A percentile compares a stretch with the other conserved stretches of the same genome.
Conservation (phyloP, 345 rosid genomes). For the Noccaea bulbosa region DNA sequence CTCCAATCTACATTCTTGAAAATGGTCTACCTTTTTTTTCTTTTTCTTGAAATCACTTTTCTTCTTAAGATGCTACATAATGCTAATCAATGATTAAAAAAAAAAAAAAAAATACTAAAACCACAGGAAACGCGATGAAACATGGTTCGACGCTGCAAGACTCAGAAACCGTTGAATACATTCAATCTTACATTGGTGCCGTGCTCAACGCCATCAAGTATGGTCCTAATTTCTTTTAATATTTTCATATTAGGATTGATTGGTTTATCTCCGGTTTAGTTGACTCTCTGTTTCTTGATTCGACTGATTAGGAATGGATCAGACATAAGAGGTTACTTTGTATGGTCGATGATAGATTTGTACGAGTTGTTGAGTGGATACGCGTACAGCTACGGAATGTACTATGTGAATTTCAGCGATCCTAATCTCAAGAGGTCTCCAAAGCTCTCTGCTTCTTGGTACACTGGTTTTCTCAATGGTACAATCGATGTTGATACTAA, state of each 20-base stretch:
- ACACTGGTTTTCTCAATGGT: conserved; percentile 54
- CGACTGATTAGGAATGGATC: conserved; percentile 52
- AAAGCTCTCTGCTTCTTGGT: conserved; percentile 59
- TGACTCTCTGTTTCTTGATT: conserved; percentile 1
- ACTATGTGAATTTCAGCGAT: conserved; percentile 55
- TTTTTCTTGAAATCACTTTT: conserved; percentile 3
- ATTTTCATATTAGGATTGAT: not conserved
- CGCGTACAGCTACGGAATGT: conserved; percentile 37
- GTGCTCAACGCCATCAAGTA: conserved; percentile 53
- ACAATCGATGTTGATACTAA: conserved; percentile 24
- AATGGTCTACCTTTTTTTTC: conserved; percentile 42
- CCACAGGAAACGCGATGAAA: conserved; percentile 35
- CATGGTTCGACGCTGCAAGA: conserved; percentile 48
- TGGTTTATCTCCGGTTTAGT: not conserved
- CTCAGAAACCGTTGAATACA: conserved; percentile 43
- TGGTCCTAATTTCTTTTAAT: not conserved
- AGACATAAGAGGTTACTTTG: conserved; percentile 54
- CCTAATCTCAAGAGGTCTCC: conserved; percentile 50
- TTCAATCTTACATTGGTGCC: conserved; percentile 46
- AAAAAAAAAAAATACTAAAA: not conserved
- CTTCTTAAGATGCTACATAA: not conserved
- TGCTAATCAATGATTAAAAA: not conserved
- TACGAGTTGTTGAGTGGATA: conserved; percentile 49
- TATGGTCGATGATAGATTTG: conserved; percentile 58
- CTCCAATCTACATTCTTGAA: conserved; percentile 57